Base-by-base conservation (phyloP, 1,284 basidiomycete genomes). In the Taiwanofungus camphoratus region DNA sequence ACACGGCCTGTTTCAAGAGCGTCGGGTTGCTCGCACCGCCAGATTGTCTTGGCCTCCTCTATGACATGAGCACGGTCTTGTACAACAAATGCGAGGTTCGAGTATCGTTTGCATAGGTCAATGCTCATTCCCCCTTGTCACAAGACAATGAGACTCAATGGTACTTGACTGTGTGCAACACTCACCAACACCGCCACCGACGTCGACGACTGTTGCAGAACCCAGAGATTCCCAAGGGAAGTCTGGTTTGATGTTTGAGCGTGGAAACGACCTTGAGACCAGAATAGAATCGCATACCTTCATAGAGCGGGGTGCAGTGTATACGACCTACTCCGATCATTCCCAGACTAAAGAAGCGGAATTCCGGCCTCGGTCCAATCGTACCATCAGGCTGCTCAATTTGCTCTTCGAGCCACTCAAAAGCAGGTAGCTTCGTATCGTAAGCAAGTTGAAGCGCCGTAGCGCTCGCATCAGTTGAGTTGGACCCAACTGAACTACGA, bases 1-100 rank as follows among this genome's bases (percentile, higher is more conserved):
- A 39, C 36, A n/a, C 45, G 45, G 12, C 36, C 30, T 11, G 5
- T 5, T 21, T 21, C 30, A 15, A 47, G 5, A 12, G 46, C 36
- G 1, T 41, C 41, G 2, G 45, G 42, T 30, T 24, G 20, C 18
- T 44, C 34, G n/a, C 26, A 21, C 34, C 36, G 3, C 46, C 45
- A 48, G 2, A 45, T 19, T 2, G 16, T 20, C n/a, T 39, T 22
- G 8, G 43, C 49, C 11, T 48, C 34, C 20, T 41, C 34, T 15
- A 45, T 35, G 21, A 48, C 46, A 6, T 31, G 34, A 11, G 38
- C 32, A n/a, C 37, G 29, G 33, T 56, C 55, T 22, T 56, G 54
- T 13, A 55, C 43, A 7, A 55, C 23, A 36, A 55, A 51, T 9
- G 39, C 39, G 34, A 56, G 44, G 15, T 44, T 23, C 3, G 48